phyloP scores from a whole-genome alignment of 257 asterid genomes.

The Gentiana dahurica region DNA sequence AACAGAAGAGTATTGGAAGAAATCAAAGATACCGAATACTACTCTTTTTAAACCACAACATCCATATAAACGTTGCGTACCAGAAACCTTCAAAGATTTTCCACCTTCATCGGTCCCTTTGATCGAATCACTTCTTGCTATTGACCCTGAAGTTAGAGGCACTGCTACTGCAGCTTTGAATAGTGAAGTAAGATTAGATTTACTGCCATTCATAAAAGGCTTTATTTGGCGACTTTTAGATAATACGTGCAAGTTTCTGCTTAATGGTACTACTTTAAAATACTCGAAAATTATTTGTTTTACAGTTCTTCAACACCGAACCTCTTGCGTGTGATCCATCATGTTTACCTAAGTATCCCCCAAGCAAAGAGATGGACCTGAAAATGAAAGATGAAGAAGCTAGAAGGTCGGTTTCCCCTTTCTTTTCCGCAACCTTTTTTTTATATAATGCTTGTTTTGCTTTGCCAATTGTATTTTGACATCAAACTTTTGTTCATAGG shows the following conservation, averaged over 20 bases:
- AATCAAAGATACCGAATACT: constrained; percentile 60
- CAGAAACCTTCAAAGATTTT: constrained; percentile 66
- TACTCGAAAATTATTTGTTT: not conserved
- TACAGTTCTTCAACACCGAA: constrained; percentile 62
- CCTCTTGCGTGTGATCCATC: constrained; percentile 88
- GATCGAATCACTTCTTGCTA: constrained; percentile 60
- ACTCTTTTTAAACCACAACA: constrained; percentile 79
- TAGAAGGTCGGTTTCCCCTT: constrained; percentile 40
- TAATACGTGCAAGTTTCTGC: not conserved
- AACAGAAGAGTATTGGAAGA: constrained; percentile 79
- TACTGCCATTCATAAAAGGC: not conserved
- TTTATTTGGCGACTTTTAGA: not conserved
- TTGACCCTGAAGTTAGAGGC: constrained; percentile 78
- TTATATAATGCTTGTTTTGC: not conserved
- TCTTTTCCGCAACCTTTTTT: constrained; percentile 5
- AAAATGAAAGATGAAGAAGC: constrained; percentile 81
- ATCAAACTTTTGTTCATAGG: constrained; percentile 28
- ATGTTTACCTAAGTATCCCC: constrained; percentile 78
- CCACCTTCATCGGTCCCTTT: constrained; percentile 56
- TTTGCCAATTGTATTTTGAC: constrained; percentile 7
- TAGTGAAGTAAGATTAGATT: constrained; percentile 42
- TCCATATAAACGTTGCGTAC: constrained; percentile 54
- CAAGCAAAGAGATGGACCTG: constrained; percentile 90
- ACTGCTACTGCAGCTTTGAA: constrained; percentile 66
- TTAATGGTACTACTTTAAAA: not conserved